phyloP scores from a whole-genome alignment of 306 rosid species.

The Glycine latifolia region DNA sequence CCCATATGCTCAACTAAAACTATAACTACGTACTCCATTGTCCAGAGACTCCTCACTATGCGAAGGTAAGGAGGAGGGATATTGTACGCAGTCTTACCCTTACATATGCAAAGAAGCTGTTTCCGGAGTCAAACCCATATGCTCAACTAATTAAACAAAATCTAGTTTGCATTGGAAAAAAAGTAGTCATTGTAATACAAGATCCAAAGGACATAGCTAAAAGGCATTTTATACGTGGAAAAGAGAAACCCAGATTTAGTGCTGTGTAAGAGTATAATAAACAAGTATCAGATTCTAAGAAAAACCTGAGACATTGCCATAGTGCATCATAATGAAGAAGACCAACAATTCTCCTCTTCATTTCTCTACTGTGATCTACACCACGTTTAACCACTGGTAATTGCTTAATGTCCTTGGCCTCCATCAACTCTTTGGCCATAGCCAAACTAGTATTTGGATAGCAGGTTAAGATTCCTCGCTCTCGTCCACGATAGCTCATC shows the following conservation, averaged over 20 bases:
- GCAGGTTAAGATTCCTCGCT: constrained; percentile 86
- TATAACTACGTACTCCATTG: too few relatives aligned
- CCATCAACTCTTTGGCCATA: constrained; percentile 93
- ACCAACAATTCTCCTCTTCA: constrained; percentile 76
- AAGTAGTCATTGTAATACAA: neutral
- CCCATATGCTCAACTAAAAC: constrained; percentile 2
- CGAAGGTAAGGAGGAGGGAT: too few relatives aligned
- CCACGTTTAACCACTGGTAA: constrained; percentile 88
- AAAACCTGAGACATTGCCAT: constrained; percentile 81
- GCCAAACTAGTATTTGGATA: constrained; percentile 82
- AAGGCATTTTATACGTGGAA: constrained; percentile 19
- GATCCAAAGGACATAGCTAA: neutral
- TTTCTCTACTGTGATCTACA: constrained; percentile 55
- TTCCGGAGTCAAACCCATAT: too few relatives aligned
- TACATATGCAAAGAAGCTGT: too few relatives aligned
- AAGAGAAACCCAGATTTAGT: constrained; percentile 15
- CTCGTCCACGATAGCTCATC: constrained; percentile 78
- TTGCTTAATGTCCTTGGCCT: constrained; percentile 91
- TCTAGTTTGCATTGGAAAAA: neutral
- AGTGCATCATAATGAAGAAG: constrained; percentile 82
- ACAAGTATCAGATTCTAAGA: constrained; percentile 36
- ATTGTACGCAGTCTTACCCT: too few relatives aligned
- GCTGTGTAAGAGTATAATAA: neutral
- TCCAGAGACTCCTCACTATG: too few relatives aligned
- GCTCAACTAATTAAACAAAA: neutral